Conservation (phyloP, 1,284 basidiomycete genomes). For the Pseudozyma sp. region DNA sequence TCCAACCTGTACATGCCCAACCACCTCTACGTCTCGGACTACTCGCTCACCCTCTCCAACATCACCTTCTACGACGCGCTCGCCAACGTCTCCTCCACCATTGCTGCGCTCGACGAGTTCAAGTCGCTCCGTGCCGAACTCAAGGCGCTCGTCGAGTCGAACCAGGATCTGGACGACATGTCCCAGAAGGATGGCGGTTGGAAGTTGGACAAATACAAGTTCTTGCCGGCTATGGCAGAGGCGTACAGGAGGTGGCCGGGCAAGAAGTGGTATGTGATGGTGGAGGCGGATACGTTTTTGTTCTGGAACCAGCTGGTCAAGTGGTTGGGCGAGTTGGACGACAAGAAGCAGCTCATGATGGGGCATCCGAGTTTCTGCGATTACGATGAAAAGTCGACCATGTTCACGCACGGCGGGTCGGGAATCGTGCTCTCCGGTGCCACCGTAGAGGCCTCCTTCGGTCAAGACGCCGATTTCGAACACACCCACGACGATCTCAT, state of each 20-base stretch:
- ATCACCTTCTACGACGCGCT: slow-evolving; percentile 39
- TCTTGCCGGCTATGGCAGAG: slow-evolving; percentile 44
- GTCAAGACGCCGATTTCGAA: slow-evolving; percentile 28
- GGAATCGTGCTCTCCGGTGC: slow-evolving; percentile 37
- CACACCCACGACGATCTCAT: slow-evolving; percentile 29
- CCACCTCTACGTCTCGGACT: slow-evolving; percentile 38
- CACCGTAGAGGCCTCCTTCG: slow-evolving; percentile 33
- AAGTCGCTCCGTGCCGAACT: slow-evolving; percentile 12
- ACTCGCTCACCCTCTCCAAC: slow-evolving; percentile 12
- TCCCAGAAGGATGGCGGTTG: slow-evolving; percentile 32
- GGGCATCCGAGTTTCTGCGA: slow-evolving; percentile 40
- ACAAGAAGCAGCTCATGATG: slow-evolving; percentile 17
- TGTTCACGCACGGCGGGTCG: slow-evolving; percentile 44
- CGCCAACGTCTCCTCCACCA: slow-evolving; percentile 26
- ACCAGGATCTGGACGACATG: slow-evolving; percentile 25
- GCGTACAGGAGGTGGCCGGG: slow-evolving; percentile 28
- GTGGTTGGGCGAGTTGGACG: slow-evolving; percentile 27
- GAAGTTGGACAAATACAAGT: slow-evolving; percentile 57
- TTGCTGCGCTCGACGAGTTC: slow-evolving; percentile 20
- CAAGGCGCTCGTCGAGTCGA: neutral
- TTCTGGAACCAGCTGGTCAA: slow-evolving; percentile 38
- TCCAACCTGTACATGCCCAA: slow-evolving; percentile 23
- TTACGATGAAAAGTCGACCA: slow-evolving; percentile 26
- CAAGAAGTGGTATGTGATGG: slow-evolving; percentile 50
- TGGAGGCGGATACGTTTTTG: slow-evolving; percentile 57